Base-by-base conservation (phyloP, 371 early-diverging fungal genomes). In the Mucor racemosus region DNA sequence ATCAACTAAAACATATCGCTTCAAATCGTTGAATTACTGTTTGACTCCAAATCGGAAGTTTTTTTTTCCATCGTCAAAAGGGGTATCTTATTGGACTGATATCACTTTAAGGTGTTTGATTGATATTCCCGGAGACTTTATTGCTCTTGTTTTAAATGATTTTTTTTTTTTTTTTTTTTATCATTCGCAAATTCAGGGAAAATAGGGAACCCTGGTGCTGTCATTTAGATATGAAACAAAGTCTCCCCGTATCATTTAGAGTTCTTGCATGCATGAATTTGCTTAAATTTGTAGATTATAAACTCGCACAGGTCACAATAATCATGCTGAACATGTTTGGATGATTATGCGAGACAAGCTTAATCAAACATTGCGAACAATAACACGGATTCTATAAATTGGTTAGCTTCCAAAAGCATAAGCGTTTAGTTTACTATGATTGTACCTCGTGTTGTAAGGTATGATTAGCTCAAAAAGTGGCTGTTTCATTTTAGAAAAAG, bases 71-170 rank as follows among this genome's bases (percentile, higher is more conserved):
- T 31, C 10, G 26, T 9, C 5, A 53, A 31, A 53, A 26, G 26
- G 6, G 17, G 19, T 11, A 53, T 31, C 31, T 31, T 31, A 53
- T 53, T 21, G 50, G 44, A n/a, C 6, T 42, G 15, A 42, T 42
- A 42, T 42, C 46, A 44, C 46, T 14, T 53, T 53, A 14, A 31
- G 53, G 11, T 53, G 53, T 26, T 50, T 53, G 53, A 31, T 53
- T 6, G 53, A 53, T 13, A 53, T 53, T 53, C 53, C 53, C 53
- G 26, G 53, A 53, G 53, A 53, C 53, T 53, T 31, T 53, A 53
- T 53, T 53, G 53, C 11, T 7, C 31, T 31, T 31, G 53, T 53
- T 53, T 53, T 53, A 53, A 9, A 53, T 53, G 53, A 1, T 17
- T 19, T 19, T 38, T 38, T 10, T 38, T 38, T 38, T 26, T 26